Conservation (phyloP, 495 filamentous ascomycete genomes). For the Durotheca rogersii region DNA sequence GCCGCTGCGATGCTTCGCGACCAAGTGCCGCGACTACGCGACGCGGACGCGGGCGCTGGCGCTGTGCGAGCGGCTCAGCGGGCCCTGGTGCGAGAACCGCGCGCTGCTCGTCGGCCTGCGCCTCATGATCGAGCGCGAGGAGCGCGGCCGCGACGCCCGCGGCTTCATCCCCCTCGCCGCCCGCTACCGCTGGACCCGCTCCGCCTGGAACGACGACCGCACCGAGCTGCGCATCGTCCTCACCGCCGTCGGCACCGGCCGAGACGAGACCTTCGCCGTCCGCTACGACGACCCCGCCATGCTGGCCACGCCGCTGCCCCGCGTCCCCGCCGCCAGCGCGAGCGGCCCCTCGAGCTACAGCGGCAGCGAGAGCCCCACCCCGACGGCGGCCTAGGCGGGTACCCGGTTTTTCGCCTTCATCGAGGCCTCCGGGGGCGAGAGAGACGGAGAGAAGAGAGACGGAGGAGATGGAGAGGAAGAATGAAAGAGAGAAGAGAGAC, state of each 20-base stretch:
- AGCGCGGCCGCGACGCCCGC: constrained; percentile 1
- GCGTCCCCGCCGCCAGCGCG: not conserved
- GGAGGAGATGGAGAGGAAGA: too few relatives aligned
- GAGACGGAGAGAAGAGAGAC: too few relatives aligned
- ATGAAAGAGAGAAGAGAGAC: too few relatives aligned
- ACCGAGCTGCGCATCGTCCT: constrained; percentile 15
- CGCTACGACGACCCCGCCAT: constrained; percentile 1
- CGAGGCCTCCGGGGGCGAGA: too few relatives aligned
- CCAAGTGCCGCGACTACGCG: constrained; percentile 12
- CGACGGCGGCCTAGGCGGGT: not conserved
- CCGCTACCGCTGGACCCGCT: constrained; percentile 7
- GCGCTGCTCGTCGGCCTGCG: constrained; percentile 9
- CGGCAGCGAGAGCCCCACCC: not conserved
- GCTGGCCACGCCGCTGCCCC: not conserved
- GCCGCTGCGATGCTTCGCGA: constrained; percentile 4
- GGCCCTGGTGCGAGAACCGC: constrained; percentile 19
- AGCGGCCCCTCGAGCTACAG: not conserved
- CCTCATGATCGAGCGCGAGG: constrained; percentile 12
- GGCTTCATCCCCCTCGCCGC: constrained; percentile 8
- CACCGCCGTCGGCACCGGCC: not conserved
- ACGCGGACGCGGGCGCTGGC: constrained; percentile 4
- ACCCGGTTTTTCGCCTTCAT: too few relatives aligned
- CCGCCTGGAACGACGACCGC: constrained; percentile 18
- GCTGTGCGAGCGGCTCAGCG: constrained; percentile 9
- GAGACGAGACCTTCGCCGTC: constrained; percentile 10